Evolutionary conservation across 495 filamentous ascomycete species (phyloP).

Genomic region (Penicillium cataractarum): DNA sequence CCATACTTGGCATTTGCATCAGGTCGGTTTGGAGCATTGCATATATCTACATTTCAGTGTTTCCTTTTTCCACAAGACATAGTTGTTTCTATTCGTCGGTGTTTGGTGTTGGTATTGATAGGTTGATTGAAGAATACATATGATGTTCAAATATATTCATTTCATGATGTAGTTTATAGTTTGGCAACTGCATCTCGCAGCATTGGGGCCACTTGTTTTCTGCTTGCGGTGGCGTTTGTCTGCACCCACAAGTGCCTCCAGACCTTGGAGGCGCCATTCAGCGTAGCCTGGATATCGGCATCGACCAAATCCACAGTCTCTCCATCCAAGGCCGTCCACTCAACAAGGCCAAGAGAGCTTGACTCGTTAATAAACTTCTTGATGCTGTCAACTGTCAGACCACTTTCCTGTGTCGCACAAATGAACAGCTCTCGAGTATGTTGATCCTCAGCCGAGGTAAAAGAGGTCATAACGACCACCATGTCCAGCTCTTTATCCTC

Average conservation of each 20-base stretch:
- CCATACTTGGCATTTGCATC: conserved; percentile 36
- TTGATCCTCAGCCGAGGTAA: conserved; percentile 41
- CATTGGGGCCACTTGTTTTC: conserved; percentile 89
- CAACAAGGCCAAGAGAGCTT: conserved; percentile 58
- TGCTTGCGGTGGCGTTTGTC: conserved; percentile 65
- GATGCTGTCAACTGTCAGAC: conserved; percentile 46
- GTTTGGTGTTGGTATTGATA: conserved; percentile 20
- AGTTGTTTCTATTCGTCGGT: conserved; percentile 8
- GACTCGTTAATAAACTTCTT: conserved; percentile 56
- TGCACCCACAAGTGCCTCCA: conserved; percentile 67
- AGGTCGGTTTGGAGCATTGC: conserved; percentile 31
- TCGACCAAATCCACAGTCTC: conserved; percentile 33
- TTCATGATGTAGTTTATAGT: conserved; percentile 18
- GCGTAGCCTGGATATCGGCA: conserved; percentile 37
- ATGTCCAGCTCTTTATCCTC: conserved; percentile 62
- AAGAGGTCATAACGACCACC: conserved; percentile 77
- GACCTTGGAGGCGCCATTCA: conserved; percentile 23
- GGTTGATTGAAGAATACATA: conserved; percentile 10
- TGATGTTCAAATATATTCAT: conserved; percentile 2
- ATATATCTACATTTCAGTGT: conserved; percentile 30
- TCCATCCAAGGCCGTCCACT: conserved; percentile 55
- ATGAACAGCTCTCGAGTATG: conserved; percentile 79
- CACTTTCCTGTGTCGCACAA: conserved; percentile 53
- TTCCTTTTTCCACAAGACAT: conserved; percentile 8
- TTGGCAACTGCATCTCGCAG: conserved; percentile 66